These are phyloP conservation scores for Thelonectria discophora DNA, from an alignment of 2,329 filamentous ascomycete species.

Conservation along the genomic window DNA sequence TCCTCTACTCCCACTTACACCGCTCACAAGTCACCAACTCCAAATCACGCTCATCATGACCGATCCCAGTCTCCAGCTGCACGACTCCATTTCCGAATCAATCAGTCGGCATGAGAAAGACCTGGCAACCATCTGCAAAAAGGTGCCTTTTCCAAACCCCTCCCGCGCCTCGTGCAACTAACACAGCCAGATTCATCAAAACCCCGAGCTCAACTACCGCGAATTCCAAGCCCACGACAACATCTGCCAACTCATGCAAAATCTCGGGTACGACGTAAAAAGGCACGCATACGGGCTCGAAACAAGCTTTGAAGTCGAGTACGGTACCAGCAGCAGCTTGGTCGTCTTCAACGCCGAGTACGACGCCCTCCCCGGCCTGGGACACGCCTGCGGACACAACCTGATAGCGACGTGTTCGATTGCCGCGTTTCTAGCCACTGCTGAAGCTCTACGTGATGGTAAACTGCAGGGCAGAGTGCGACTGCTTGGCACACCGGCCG, in stretches of 20 bases:
- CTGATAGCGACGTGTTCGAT: constrained; percentile 60
- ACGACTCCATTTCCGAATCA: constrained; percentile 26
- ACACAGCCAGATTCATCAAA: constrained; percentile 47
- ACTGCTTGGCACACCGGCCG: constrained; percentile 62
- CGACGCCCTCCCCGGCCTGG: constrained; percentile 60
- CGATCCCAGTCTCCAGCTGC: constrained; percentile 3
- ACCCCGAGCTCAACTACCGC: constrained; percentile 54
- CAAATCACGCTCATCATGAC: constrained; percentile 2
- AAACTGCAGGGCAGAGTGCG: constrained; percentile 20
- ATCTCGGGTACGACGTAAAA: constrained; percentile 50
- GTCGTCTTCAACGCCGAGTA: constrained; percentile 52
- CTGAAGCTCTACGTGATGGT: constrained; percentile 22
- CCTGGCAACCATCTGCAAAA: constrained; percentile 29
- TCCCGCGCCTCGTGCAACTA: background rate
- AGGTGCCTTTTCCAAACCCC: background rate
- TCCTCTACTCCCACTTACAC: too few species aligned
- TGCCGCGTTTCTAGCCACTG: constrained; percentile 47
- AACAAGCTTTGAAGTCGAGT: constrained; percentile 54
- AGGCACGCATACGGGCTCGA: constrained; percentile 52
- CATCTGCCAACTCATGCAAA: constrained; percentile 49
- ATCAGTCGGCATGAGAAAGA: constrained; percentile 25
- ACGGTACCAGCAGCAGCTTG: constrained; percentile 49
- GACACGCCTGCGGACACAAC: constrained; percentile 65
- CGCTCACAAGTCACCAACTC: too few species aligned
- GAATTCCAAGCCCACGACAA: constrained; percentile 54